Percentiles rank a stretch among this genome's conserved stretches.
Evolutionary conservation across 345 rosid genomes (phyloP).

Genomic region (Passiflora organensis): DNA sequence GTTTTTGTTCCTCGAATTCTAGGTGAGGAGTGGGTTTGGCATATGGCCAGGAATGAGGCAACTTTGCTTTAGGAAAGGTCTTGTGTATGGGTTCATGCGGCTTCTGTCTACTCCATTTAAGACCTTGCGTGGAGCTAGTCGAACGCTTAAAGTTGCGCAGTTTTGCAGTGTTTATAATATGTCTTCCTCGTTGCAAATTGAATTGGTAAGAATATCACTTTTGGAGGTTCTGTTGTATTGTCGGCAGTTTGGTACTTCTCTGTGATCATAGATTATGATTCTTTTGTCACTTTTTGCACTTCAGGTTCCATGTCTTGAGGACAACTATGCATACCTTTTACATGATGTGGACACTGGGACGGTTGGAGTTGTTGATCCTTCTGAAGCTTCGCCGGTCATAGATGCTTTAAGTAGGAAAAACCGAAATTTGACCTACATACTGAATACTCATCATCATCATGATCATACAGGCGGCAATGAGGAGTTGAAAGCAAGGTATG

Average conservation of each 20-base stretch:
- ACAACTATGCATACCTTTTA: constrained; percentile 89
- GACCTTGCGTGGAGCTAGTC: constrained; percentile 87
- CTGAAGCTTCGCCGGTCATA: constrained; percentile 80
- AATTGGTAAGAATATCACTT: constrained; percentile 51
- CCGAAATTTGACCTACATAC: constrained; percentile 79
- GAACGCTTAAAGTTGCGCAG: constrained; percentile 76
- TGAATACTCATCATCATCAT: constrained; percentile 93
- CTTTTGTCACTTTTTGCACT: constrained; percentile 7
- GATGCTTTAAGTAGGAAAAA: constrained; percentile 79
- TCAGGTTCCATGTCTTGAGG: constrained; percentile 88
- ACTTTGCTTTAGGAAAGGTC: constrained; percentile 80
- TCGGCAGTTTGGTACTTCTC: neutral
- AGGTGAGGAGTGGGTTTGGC: constrained; percentile 73
- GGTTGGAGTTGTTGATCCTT: constrained; percentile 98
- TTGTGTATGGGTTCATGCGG: no score
- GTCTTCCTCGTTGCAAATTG: constrained; percentile 85
- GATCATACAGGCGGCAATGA: constrained; percentile 89
- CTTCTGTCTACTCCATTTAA: constrained; percentile 73
- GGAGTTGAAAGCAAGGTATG: constrained; percentile 91
- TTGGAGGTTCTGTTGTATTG: neutral
- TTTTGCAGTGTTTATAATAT: constrained; percentile 81
- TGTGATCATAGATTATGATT: neutral
- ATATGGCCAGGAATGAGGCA: constrained; percentile 81
- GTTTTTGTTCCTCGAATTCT: neutral
- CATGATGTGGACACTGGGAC: constrained; percentile 96